phyloP scores from a whole-genome alignment of 2,329 filamentous ascomycete species.

The Talaromyces sp. region DNA sequence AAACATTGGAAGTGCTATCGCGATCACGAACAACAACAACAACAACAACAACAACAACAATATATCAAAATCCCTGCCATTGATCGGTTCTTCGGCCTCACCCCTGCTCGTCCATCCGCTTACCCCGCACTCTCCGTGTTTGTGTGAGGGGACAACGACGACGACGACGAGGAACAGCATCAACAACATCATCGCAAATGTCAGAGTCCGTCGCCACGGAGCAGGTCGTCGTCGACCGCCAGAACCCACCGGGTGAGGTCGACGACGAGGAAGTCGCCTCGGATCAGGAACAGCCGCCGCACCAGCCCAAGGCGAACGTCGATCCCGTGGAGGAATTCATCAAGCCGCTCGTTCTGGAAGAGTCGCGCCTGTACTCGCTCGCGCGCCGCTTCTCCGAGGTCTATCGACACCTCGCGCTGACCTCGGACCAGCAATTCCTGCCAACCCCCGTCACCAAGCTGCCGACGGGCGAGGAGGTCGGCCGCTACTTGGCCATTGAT shows the following conservation, averaged over 20 bases:
- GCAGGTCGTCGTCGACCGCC: slow-evolving; percentile 5
- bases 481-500: slow-evolving; percentile 52
- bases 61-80: not conserved
- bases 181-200: not conserved
- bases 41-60: not conserved
- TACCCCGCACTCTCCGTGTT: not conserved
- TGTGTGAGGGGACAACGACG: not conserved
- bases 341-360: slow-evolving; percentile 35
- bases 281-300: slow-evolving; percentile 23
- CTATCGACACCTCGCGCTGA: slow-evolving; percentile 39
- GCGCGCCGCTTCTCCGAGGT: slow-evolving; percentile 42
- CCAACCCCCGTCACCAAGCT: slow-evolving; percentile 43
- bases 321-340: slow-evolving; percentile 36
- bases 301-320: slow-evolving; percentile 20
- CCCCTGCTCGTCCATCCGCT: not conserved
- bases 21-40: not conserved
- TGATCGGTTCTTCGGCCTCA: not conserved
- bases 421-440: slow-evolving; percentile 43
- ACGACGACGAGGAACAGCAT: too few relatives aligned
- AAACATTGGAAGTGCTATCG: too few relatives aligned
- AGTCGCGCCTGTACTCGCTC: slow-evolving; percentile 39
- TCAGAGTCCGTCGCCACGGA: not conserved
- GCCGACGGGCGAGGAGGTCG: slow-evolving; percentile 48
- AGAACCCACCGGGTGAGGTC: slow-evolving; percentile 5
- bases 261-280: slow-evolving; percentile 25